phyloP scores from a whole-genome alignment of 495 filamentous ascomycete species.

The Podospora pseudopauciseta region DNA sequence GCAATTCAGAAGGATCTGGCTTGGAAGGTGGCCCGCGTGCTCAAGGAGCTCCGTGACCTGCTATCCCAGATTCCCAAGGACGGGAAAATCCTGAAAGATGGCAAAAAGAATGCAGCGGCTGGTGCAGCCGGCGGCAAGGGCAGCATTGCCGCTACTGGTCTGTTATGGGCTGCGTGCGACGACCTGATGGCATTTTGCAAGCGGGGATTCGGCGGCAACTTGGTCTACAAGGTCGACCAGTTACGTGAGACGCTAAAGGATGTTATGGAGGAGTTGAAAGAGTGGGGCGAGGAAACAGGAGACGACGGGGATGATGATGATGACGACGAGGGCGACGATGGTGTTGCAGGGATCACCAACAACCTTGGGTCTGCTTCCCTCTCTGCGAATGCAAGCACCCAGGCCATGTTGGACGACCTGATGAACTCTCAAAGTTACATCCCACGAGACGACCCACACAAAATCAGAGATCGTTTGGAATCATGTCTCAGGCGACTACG shows the following conservation, averaged over 20 bases:
- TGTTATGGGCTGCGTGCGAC: conserved; percentile 73
- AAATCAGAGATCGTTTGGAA: conserved; percentile 55
- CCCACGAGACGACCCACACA: conserved; percentile 51
- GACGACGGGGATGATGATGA: conserved; percentile 46
- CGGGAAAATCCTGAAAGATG: conserved; percentile 41
- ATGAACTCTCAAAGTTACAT: conserved; percentile 55
- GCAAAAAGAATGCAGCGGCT: conserved; percentile 41
- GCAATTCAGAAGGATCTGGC: conserved; percentile 55
- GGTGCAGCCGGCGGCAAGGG: conserved; percentile 41
- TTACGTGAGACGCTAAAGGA: conserved; percentile 72
- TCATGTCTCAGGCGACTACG: conserved; percentile 54
- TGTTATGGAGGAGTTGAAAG: conserved; percentile 76
- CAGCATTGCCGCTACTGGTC: conserved; percentile 57
- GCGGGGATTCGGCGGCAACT: conserved; percentile 61
- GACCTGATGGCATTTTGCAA: conserved; percentile 55
- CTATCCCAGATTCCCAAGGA: conserved; percentile 45
- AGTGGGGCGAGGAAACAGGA: conserved; percentile 70
- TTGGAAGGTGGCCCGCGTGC: conserved; percentile 42
- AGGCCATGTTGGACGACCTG: conserved; percentile 51
- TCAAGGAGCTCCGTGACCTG: conserved; percentile 46
- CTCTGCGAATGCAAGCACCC: conserved; percentile 25
- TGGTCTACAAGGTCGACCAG: conserved; percentile 59
- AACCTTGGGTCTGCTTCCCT: conserved; percentile 21
- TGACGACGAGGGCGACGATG: conserved; percentile 37
- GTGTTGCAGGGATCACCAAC: conserved; percentile 23